Evolutionary conservation across 192 early-diverging fungal species (phyloP), one percentile per base, ranked within the genome.

Genomic region (Coemansia sp.): DNA sequence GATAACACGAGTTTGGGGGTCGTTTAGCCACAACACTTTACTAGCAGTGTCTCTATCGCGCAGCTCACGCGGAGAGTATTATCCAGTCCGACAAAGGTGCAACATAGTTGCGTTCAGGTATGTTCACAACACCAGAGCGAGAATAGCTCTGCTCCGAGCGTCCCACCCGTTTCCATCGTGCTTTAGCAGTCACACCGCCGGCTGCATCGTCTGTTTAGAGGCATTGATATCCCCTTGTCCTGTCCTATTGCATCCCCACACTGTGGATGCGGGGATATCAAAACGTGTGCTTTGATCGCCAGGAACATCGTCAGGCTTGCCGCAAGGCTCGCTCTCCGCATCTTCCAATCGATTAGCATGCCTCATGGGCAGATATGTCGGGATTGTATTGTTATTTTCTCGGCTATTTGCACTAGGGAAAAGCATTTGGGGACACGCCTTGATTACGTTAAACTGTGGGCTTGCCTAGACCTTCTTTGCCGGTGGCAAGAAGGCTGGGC

Each of bases 171-270:
- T 35, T 35, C 32, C 32, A 35, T 35, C 32, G 43, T 53, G 10
- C 27, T 55, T 55, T 55, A 55, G 53, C 53, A 55, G 53, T 55
- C 53, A 55, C 53, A 11, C 14, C 53, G 25, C 23, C 53, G 43
- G n/a, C n/a, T 47, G 43, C 43, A 17, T 17, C 12, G 43, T 12
- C n/a, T 47, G 43, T 47, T 47, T 17, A 8, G 32, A 35, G 32
- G 32, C 32, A 35, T 35, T 35, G 32, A 35, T 35, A 35, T 35
- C 32, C 32, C 32, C 32, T 35, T 35, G 32, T 35, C 32, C 32
- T 35, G 32, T 8, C 1, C 32, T 8, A 35, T 49, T 49, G 15
- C 4, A n/a, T 49, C 48, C 48, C 50, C 50, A 52, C 50, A 52
- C 24, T 52, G 50, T 52, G 50, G 50, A n/a, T 24, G 50, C 19